Evolutionary conservation across 2,329 filamentous ascomycete species (phyloP), one percentile per base, ranked within the genome.

Genomic region (Penicillium sclerotigenum): DNA sequence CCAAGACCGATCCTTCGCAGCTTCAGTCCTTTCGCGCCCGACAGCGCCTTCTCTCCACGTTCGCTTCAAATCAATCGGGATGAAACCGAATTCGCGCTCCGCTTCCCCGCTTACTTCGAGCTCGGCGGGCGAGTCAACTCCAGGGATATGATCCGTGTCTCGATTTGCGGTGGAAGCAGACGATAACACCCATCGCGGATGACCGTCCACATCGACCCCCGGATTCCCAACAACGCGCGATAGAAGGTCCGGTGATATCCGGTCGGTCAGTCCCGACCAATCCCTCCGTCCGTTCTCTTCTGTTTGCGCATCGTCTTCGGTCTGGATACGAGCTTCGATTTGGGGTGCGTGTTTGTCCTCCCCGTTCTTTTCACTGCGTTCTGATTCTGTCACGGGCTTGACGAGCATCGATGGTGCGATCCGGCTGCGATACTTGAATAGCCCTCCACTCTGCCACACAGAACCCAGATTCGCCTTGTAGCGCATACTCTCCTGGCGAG

Each of bases 11-110:
- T 87, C 85, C 64, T 82, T 78, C 6, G 84, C 85, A 31, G 81
- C 83, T 60, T 86, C 81, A 11, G 84, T 87, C 29, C 85, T 76
- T 65, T 86, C 83, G 7, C 83, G 75, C 0, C 85, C 85, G 9
- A 85, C 81, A 10, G 84, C 84, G 1, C 82, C 83, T 48, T 79
- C 75, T 26, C 81, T 77, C 85, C 85, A 87, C 2, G 85, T 87
- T 63, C 78, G 78, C 68, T 83, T 85, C 40, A 87, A 70, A 58
- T 87, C 79, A 52, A 87, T 75, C 0, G 82, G 81, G 4, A 87
- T 68, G 57, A 87, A 81, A 0, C 71, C 71, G 16, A 87, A 75
- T 37, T 81, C 77, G 28, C 71, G 74, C 60, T 79, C 79, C 34
- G 71, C 62, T 43, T 74, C 72, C 10, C 65, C 62, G 4, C 64